These are phyloP conservation scores for Erythrophleum fordii DNA, from an alignment of 306 rosid species.

Conservation along the genomic window DNA sequence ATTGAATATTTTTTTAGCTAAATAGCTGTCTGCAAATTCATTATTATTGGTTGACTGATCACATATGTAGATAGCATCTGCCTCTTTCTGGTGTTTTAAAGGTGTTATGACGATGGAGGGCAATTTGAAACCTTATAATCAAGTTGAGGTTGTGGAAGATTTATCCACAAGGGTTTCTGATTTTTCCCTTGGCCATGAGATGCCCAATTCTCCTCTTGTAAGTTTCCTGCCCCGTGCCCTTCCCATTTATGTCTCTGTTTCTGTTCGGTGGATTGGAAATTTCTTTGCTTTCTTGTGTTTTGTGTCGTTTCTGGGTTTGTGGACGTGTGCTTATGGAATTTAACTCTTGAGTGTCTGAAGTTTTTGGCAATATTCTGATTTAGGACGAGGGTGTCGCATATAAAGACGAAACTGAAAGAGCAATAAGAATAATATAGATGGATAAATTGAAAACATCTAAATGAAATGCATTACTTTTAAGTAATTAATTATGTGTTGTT, in stretches of 20 bases:
- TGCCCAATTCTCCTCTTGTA: slow-evolving; percentile 43
- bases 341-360: not conserved
- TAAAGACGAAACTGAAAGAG: slow-evolving; percentile 12
- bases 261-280: slow-evolving; percentile 22
- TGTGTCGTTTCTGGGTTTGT: not conserved
- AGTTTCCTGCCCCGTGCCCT: slow-evolving; percentile 9
- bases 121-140: slow-evolving; percentile 37
- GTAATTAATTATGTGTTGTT: slow-evolving; percentile 12
- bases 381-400: not conserved
- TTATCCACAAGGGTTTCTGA: slow-evolving; percentile 45
- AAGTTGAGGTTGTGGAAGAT: slow-evolving; percentile 36
- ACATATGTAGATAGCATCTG: slow-evolving; percentile 3
- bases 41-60: not conserved
- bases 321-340: not conserved
- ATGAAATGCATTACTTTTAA: not conserved
- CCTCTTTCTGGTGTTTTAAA: slow-evolving; percentile 35
- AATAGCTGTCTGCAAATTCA: not conserved
- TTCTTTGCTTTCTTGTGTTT: slow-evolving; percentile 24
- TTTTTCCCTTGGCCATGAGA: slow-evolving; percentile 29
- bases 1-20: not conserved
- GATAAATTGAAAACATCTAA: slow-evolving; percentile 5
- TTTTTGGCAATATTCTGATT: not conserved
- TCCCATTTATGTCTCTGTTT: not conserved
- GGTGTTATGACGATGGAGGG: slow-evolving; percentile 43
- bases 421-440: not conserved